Percentiles rank a stretch among this genome's conserved stretches.
Evolutionary conservation across 1,139 yeast species (phyloP).

Genomic region (Debaryomyces udenii): DNA sequence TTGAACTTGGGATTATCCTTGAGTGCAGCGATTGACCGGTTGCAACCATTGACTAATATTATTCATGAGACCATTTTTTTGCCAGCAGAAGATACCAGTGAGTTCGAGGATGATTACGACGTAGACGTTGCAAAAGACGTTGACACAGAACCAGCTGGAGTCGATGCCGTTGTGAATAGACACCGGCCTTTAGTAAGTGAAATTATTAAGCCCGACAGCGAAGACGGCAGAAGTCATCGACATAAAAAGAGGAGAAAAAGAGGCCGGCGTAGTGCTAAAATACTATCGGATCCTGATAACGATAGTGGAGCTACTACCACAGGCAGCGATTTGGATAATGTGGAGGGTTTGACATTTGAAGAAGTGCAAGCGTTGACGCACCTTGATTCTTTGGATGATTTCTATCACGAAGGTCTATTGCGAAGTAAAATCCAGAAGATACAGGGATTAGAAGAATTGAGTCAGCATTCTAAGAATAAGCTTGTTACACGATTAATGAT

Average conservation of each 20-base stretch:
- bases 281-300: conserved; percentile 11
- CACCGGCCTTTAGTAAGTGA: conserved; percentile 54
- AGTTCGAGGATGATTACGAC: conserved; percentile 27
- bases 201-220: conserved; percentile 42
- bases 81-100: conserved; percentile 50
- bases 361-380: conserved; percentile 43
- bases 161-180: conserved; percentile 50
- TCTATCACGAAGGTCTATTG: conserved; percentile 53
- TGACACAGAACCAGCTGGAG: conserved; percentile 58
- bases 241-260: conserved; percentile 13
- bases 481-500: conserved; percentile 78
- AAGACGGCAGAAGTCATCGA: conserved; percentile 14
- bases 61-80: conserved; percentile 52
- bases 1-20: conserved; percentile 55
- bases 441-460: conserved; percentile 44
- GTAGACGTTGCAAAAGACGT: conserved; percentile 15
- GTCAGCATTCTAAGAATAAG: conserved; percentile 60
- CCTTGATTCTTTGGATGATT: conserved; percentile 48
- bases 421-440: conserved; percentile 62
- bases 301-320: conserved; percentile 27
- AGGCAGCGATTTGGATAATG: conserved; percentile 41
- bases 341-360: conserved; percentile 39
- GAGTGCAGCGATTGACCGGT: conserved; percentile 55
- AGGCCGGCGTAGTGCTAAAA: conserved; percentile 5
- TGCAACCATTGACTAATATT: conserved; percentile 57